Conservation (phyloP, 2,329 filamentous ascomycete genomes). For the Aspergillus sp. region DNA sequence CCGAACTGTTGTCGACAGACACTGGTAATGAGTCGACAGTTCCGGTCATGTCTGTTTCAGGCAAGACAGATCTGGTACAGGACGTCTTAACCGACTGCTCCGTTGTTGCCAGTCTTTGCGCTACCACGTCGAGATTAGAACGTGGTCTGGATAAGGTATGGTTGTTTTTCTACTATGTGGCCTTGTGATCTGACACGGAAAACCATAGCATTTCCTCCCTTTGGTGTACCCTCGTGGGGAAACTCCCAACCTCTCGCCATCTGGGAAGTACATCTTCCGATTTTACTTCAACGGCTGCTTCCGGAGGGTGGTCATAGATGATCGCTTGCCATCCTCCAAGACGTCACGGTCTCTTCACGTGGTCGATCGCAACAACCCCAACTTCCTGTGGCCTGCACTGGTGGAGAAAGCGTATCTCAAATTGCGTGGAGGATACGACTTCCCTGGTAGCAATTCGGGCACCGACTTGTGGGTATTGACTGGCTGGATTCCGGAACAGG, state of each 20-base stretch:
- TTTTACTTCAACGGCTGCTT: slow-evolving; percentile 95
- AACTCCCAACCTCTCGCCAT: slow-evolving; percentile 65
- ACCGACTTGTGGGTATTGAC: slow-evolving; percentile 91
- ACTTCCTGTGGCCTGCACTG: slow-evolving; percentile 85
- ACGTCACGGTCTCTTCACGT: slow-evolving; percentile 79
- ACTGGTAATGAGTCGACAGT: slow-evolving; percentile 25
- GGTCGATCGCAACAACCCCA: slow-evolving; percentile 76
- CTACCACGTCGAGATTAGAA: slow-evolving; percentile 68
- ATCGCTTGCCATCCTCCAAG: slow-evolving; percentile 74
- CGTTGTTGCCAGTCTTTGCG: slow-evolving; percentile 91
- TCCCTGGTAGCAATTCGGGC: slow-evolving; percentile 94
- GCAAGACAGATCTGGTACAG: slow-evolving; percentile 80
- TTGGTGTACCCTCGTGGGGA: slow-evolving; percentile 75
- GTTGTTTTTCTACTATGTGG: neutral
- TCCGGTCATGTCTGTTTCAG: slow-evolving; percentile 57
- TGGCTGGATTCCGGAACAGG: slow-evolving; percentile 94
- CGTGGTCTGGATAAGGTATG: slow-evolving; percentile 67
- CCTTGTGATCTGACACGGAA: slow-evolving; percentile 6
- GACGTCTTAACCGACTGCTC: slow-evolving; percentile 96
- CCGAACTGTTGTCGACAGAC: slow-evolving; percentile 58
- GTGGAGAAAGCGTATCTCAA: slow-evolving; percentile 97
- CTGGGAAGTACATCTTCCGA: slow-evolving; percentile 87
- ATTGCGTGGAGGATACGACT: slow-evolving; percentile 92
- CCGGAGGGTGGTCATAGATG: slow-evolving; percentile 83
- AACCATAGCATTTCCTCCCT: slow-evolving; percentile 62